phyloP scores from a whole-genome alignment of 2,329 filamentous ascomycete genomes.

The Botrytis cinerea region DNA sequence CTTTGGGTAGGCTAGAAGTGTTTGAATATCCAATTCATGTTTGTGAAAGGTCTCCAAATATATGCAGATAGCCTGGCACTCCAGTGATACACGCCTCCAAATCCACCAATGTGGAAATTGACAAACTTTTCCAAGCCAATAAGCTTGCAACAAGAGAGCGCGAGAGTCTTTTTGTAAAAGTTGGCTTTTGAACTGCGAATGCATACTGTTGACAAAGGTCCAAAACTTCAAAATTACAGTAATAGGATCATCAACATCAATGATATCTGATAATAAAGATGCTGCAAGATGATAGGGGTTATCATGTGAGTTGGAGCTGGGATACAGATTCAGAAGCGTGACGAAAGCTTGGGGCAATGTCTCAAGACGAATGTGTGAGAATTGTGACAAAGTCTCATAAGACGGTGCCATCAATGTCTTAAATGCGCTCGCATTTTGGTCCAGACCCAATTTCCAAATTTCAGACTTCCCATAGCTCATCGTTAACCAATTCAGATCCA shows the following conservation, averaged over 20 bases:
- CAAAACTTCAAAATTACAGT: constrained; percentile 50
- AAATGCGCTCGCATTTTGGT: constrained; percentile 9
- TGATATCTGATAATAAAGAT: constrained; percentile 21
- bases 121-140: constrained; percentile 56
- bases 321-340: constrained; percentile 26
- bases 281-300: constrained; percentile 30
- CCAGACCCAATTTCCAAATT: constrained; percentile 46
- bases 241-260: constrained; percentile 38
- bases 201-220: constrained; percentile 50
- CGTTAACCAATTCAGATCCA: constrained; percentile 59
- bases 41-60: constrained; percentile 44
- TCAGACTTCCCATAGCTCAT: constrained; percentile 57
- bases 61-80: constrained; percentile 53
- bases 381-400: not conserved
- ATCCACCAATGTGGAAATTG: constrained; percentile 51
- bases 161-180: constrained; percentile 53
- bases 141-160: constrained; percentile 56
- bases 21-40: constrained; percentile 27
- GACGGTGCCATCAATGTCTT: constrained; percentile 1
- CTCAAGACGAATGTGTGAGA: not conserved
- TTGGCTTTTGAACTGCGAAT: constrained; percentile 48
- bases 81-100: constrained; percentile 48
- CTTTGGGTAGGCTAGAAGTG: constrained; percentile 30
- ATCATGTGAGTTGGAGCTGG: constrained; percentile 15
- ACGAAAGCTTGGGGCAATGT: constrained; percentile 23